phyloP scores from a whole-genome alignment of 495 filamentous ascomycete species.

The Hypoxylon subgilvum region DNA sequence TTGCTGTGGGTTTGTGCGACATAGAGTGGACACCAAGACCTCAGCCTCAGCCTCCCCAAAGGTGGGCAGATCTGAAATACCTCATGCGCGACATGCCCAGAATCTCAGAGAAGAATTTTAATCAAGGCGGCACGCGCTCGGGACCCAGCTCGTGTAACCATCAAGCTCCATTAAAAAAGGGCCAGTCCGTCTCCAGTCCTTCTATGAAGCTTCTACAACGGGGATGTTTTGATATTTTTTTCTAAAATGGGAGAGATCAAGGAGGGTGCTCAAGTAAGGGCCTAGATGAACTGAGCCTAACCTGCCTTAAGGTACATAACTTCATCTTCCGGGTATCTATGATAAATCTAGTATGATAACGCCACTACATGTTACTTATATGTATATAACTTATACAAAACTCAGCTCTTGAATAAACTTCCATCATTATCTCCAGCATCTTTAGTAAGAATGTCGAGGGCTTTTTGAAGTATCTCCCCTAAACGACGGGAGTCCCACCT shows the following conservation, averaged over 20 bases:
- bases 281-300: not conserved
- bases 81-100: slow-evolving; percentile 39
- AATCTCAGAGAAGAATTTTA: slow-evolving; percentile 37
- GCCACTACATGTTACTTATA: no score
- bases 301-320: no score
- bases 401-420: no score
- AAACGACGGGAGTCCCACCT: slow-evolving; percentile 34
- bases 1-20: slow-evolving; percentile 42
- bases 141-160: slow-evolving; percentile 44
- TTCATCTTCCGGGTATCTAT: no score
- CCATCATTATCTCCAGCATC: no score
- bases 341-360: no score
- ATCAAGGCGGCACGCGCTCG: slow-evolving; percentile 37
- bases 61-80: slow-evolving; percentile 40
- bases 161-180: slow-evolving; percentile 38
- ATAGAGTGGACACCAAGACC: slow-evolving; percentile 38
- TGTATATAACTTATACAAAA: no score
- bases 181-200: slow-evolving; percentile 35
- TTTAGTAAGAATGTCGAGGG: slow-evolving; percentile 27
- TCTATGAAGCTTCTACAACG: slow-evolving; percentile 40
- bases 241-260: no score
- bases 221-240: slow-evolving; percentile 8
- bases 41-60: slow-evolving; percentile 45
- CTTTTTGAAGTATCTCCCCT: not conserved
- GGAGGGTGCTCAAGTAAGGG: no score